phyloP scores from a whole-genome alignment of 2,329 filamentous ascomycete species.

The Dactylonectria estremocensis region DNA sequence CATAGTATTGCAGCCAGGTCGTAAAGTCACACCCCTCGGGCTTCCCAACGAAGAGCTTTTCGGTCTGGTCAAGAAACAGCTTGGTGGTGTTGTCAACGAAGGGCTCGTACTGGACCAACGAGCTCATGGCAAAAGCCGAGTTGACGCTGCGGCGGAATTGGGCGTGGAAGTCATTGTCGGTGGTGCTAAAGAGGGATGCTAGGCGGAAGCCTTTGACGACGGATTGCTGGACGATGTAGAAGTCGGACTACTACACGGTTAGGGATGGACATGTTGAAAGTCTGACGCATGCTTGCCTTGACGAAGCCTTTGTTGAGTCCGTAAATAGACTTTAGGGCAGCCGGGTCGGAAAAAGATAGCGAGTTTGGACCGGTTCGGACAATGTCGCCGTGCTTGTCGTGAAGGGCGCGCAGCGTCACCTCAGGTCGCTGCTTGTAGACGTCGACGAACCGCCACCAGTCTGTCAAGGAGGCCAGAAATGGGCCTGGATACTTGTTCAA shows the following conservation, averaged over 20 bases:
- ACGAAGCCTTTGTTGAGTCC: conserved; percentile 85
- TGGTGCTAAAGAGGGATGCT: conserved; percentile 83
- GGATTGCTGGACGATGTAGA: conserved; percentile 85
- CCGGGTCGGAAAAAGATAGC: conserved; percentile 81
- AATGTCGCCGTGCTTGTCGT: conserved; percentile 80
- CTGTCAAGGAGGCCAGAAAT: conserved; percentile 72
- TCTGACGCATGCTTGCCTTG: conserved; percentile 68
- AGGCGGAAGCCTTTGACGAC: conserved; percentile 78
- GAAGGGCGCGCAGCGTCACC: conserved; percentile 75
- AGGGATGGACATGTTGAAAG: conserved; percentile 54
- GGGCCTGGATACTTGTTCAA: conserved; percentile 82
- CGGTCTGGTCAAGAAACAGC: conserved; percentile 77
- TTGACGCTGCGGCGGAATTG: conserved; percentile 83
- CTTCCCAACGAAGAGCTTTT: conserved; percentile 66
- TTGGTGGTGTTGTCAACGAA: conserved; percentile 83
- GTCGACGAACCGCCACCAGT: conserved; percentile 83
- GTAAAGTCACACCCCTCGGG: conserved; percentile 69
- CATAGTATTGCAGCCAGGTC: conserved; percentile 84
- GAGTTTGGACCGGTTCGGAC: conserved; percentile 83
- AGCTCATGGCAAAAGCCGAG: conserved; percentile 83
- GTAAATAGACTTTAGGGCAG: conserved; percentile 83
- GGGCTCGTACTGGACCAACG: conserved; percentile 84
- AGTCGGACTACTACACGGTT: conserved; percentile 76
- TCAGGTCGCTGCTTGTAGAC: conserved; percentile 77
- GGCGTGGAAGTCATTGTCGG: conserved; percentile 82